Base-by-base conservation (phyloP, 148 eudicot species). In the Chenopodium suecicum region DNA sequence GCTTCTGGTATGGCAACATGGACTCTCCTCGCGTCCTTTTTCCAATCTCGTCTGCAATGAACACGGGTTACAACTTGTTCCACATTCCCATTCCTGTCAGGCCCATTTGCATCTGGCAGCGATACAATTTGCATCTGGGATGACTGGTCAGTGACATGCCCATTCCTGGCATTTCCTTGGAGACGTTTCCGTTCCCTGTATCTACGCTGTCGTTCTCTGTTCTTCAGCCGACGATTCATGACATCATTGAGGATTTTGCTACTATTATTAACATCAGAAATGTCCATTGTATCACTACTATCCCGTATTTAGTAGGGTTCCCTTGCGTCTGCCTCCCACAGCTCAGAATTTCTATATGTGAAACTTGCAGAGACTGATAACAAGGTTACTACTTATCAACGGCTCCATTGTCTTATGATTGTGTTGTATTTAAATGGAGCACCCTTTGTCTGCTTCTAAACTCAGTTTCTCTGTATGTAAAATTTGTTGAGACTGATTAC, bases 131-230 rank as follows among this genome's bases (percentile, higher is more conserved):
- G 87, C 84, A 79, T 75, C 63, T 79, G 87, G 17, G 82, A 71
- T 6, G 80, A 52, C 29, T 84, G 63, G 74, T 73, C 75, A 47
- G 44, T 29, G 68, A 60, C 75, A 69, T 50, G 25, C 75, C 56
- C 82, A 65, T 84, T 83, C 83, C 79, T 85, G 79, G 46, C 80
- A 74, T 84, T 89, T 41, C 86, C 84, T 85, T 88, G 84, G n/a
- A 91, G 90, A 44, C 98, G 93, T 83, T 95, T 95, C 25, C 97
- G 85, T 44, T 89, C 93, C 89, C 98, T 92, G 85, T 95, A 95
- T 84, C 98, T 93, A 63, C 98, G 98, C 78, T 95, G 98, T 23
- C 96, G 89, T 85, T 95, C 98, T 66, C 98, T 87, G 81, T 92
- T 93, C 83, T 95, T 93, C 79, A 91, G 37, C 80, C 98, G 89